phyloP scores from a whole-genome alignment of 129 eudicot genomes.

The Dittrichia graveolens region DNA sequence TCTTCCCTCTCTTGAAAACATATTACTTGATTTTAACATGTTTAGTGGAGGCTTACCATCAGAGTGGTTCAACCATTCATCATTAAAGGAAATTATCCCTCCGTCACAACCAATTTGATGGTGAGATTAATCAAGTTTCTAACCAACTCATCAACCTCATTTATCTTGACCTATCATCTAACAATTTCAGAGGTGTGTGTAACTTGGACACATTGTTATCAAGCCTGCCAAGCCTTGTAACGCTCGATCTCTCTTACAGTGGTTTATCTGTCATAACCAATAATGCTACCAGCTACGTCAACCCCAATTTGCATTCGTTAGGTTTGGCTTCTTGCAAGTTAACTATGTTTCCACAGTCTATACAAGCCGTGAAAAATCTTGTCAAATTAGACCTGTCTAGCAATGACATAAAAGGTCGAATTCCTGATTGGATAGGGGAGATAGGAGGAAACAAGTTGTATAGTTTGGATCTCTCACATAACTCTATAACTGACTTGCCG shows the following conservation, averaged over 20 bases:
- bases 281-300: not conserved
- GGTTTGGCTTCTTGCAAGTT: constrained; percentile 22
- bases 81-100: not conserved
- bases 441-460: constrained; percentile 1
- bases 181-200: constrained; percentile 22
- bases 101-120: not conserved
- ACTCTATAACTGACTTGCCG: constrained; percentile 17
- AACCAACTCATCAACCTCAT: not conserved
- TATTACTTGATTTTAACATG: not conserved
- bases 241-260: constrained; percentile 28
- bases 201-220: constrained; percentile 29
- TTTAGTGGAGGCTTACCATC: constrained; percentile 22
- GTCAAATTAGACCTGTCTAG: constrained; percentile 20
- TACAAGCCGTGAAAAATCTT: constrained; percentile 12
- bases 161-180: constrained; percentile 1
- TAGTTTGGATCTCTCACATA: constrained; percentile 29
- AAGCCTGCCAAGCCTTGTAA: constrained; percentile 5
- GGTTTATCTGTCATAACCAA: not conserved
- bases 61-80: not conserved
- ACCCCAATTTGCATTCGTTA: not conserved
- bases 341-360: not conserved
- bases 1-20: not conserved
- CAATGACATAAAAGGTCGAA: constrained; percentile 22
- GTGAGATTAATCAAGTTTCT: constrained; percentile 9
- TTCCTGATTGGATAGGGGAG: constrained; percentile 23